A percentile compares a stretch with the other conserved stretches of the same genome.
phyloP scores from a whole-genome alignment of 805 yeast species.

The Priceomyces melissophilus region DNA sequence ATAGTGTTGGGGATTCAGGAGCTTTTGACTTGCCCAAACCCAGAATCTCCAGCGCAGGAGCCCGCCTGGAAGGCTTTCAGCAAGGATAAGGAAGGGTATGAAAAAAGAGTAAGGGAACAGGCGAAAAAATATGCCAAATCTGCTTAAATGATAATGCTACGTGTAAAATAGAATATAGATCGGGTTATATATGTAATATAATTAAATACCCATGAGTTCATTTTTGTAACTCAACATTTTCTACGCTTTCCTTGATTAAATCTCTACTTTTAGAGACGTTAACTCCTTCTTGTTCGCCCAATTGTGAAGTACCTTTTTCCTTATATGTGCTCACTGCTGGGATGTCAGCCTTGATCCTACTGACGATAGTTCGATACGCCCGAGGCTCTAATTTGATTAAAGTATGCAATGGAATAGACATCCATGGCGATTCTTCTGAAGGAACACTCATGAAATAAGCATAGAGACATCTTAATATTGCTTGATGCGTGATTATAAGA shows the following conservation, averaged over 20 bases:
- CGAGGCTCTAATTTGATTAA: conserved; percentile 92
- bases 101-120: conserved; percentile 75
- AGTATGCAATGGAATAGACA: conserved; percentile 96
- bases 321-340: conserved; percentile 98
- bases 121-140: conserved; percentile 61
- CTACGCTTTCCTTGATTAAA: conserved; percentile 39
- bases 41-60: conserved; percentile 95
- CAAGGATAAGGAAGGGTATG: conserved; percentile 66
- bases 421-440: conserved; percentile 97
- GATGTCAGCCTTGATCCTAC: conserved; percentile 88
- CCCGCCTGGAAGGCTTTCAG: conserved; percentile 90
- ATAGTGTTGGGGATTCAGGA: conserved; percentile 91
- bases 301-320: conserved; percentile 81
- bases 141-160: conserved; percentile 5
- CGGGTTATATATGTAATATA: background rate
- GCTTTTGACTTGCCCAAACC: conserved; percentile 83
- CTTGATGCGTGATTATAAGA: conserved; percentile 94
- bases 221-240: background rate
- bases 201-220: background rate
- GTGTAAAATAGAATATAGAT: conserved; percentile 1
- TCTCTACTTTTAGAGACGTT: conserved; percentile 46
- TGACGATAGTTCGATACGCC: conserved; percentile 85
- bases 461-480: conserved; percentile 91
- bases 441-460: conserved; percentile 99
- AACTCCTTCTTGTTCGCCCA: conserved; percentile 47